Evolutionary conservation across 2,329 filamentous ascomycete genomes (phyloP).

Genomic region (Ascochyta viciae-villosae): DNA sequence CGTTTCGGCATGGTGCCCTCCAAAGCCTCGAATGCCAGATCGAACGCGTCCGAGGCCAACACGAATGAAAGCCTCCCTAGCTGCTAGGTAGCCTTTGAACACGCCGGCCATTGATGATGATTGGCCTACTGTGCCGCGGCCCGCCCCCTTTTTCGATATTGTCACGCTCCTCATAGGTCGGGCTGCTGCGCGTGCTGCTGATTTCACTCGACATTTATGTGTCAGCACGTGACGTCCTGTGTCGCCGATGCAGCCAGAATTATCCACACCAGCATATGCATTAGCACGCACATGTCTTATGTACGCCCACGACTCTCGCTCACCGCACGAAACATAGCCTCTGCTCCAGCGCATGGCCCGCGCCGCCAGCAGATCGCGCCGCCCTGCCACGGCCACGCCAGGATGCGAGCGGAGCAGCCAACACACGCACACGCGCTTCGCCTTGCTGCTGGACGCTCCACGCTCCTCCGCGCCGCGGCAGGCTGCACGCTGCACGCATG

Average conservation of each 20-base stretch:
- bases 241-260: slow-evolving; percentile 23
- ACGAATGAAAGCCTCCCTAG: slow-evolving; percentile 2
- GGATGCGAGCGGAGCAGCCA: neutral
- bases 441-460: slow-evolving; percentile 3
- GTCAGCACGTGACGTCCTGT: slow-evolving; percentile 31
- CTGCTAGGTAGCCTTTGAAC: neutral
- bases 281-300: slow-evolving; percentile 34
- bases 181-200: slow-evolving; percentile 15
- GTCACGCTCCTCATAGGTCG: slow-evolving; percentile 21
- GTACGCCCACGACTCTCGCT: slow-evolving; percentile 29
- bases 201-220: slow-evolving; percentile 14
- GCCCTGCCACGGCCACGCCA: slow-evolving; percentile 1
- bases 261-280: slow-evolving; percentile 26
- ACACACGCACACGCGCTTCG: slow-evolving; percentile 1
- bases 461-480: slow-evolving; percentile 1
- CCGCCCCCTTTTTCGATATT: slow-evolving; percentile 39
- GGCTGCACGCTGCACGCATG: neutral
- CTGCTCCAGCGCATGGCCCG: slow-evolving; percentile 2
- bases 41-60: slow-evolving; percentile 12
- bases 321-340: slow-evolving; percentile 23
- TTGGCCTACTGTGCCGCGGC: slow-evolving; percentile 21
- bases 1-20: slow-evolving; percentile 4
- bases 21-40: slow-evolving; percentile 9
- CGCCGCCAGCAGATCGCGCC: slow-evolving; percentile 10
- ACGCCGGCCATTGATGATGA: slow-evolving; percentile 16